phyloP scores from a whole-genome alignment of 1,284 basidiomycete genomes.

The Tilletia setariae region DNA sequence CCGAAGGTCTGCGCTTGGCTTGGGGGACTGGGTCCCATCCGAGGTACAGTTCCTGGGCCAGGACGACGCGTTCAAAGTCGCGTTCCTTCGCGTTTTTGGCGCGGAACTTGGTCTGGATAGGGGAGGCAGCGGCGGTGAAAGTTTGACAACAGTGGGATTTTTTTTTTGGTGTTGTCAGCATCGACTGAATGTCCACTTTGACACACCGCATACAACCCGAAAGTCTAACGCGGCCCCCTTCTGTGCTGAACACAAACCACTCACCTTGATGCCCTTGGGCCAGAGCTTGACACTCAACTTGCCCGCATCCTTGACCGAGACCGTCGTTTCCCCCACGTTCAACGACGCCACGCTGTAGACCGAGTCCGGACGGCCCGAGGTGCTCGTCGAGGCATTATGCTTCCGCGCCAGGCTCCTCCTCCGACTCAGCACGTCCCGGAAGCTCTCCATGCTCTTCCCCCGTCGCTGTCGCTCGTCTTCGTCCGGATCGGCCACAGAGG shows the following conservation, averaged over 20 bases:
- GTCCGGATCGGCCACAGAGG: no score
- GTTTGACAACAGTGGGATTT: not conserved
- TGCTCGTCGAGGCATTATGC: not conserved
- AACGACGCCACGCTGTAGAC: not conserved
- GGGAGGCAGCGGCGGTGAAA: not conserved
- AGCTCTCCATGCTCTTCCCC: constrained; percentile 1
- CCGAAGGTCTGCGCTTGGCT: constrained; percentile 15
- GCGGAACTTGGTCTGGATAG: constrained; percentile 1
- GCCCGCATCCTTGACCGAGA: not conserved
- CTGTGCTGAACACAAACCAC: no score
- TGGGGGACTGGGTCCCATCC: constrained; percentile 3
- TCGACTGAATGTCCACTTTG: not conserved
- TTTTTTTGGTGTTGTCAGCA: no score
- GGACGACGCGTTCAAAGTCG: constrained; percentile 46
- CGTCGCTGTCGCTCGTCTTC: not conserved
- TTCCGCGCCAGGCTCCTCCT: not conserved
- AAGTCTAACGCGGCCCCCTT: not conserved
- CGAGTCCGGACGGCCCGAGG: not conserved
- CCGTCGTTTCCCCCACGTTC: not conserved
- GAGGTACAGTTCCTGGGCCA: constrained; percentile 49
- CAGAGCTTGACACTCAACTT: constrained; percentile 14
- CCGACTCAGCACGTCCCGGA: not conserved
- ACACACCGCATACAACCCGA: not conserved
- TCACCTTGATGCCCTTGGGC: constrained; percentile 14
- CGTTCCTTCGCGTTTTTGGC: constrained; percentile 27